Base-by-base conservation (phyloP, 164 flowering plant genomes). In the grape (Vitis vinifera) region DNA sequence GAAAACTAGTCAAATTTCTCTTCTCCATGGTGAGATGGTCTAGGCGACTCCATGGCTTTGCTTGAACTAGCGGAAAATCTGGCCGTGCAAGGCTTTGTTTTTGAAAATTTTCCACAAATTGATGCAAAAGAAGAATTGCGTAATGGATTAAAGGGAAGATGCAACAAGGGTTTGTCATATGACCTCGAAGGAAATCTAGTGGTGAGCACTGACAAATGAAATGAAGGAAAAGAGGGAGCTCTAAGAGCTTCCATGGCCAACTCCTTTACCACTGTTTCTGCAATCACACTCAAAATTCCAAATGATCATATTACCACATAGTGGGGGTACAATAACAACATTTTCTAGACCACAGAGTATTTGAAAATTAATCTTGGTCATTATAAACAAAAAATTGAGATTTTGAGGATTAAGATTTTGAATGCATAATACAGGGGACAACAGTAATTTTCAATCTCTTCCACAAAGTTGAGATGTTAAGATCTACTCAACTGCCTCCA, bases 1-100 rank as follows among this genome's bases (percentile, higher is more conserved):
- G 89, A 53, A 58, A 69, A 92, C 97, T 97, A 94, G 69, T 92
- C 93, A 61, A 92, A 92, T 51, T 83, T 83, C 74, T 85, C 27
- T 19, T 19, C 89, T 0, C 48, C 78, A 52, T 63, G 2, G 27
- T 23, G 68, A 9, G 8, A 61, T 10, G 76, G 69, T 3, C 76
- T 77, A 51, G 74, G 51, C 59, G 85, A 76, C 60, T 77, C 64
- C 10, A 23, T 19, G 60, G 76, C 56, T 50, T 83, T 80, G 48
- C 77, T 75, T 61, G 83, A 71, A 51, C 73, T 55, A 17, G 81
- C 30, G 57, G 87, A 62, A 52, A 82, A 74, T n/a, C 62, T 49
- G 67, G 84, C 66, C 10, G 84, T 63, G 52, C 56, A 79, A 73
- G 68, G 56, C 73, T 83, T 80, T 76, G 72, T 75, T 69, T 69